Evolutionary conservation across 768 basidiomycete species (phyloP).

Genomic region (Mycena leptocephala): DNA sequence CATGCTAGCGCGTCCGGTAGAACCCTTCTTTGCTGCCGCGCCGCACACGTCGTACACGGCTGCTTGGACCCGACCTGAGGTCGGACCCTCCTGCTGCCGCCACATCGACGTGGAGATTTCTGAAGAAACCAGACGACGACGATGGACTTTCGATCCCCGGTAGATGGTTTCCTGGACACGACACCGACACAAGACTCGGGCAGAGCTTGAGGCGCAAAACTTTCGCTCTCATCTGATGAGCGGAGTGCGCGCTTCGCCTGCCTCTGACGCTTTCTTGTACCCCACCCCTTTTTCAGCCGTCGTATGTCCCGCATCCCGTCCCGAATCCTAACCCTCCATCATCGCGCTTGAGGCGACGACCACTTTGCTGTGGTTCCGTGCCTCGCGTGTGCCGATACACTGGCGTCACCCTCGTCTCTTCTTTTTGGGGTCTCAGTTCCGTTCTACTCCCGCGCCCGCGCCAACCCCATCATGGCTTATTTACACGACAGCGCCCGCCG

Average conservation of each 20-base stretch:
- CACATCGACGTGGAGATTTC: constrained; percentile 48
- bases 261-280: constrained; percentile 72
- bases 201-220: constrained; percentile 67
- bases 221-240: constrained; percentile 62
- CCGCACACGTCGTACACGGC: constrained; percentile 59
- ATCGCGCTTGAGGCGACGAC: constrained; percentile 81
- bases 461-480: constrained; percentile 12
- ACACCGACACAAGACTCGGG: constrained; percentile 82
- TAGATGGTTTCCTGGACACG: constrained; percentile 69
- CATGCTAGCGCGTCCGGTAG: constrained; percentile 46
- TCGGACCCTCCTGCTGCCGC: constrained; percentile 45
- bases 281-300: constrained; percentile 60
- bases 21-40: constrained; percentile 70
- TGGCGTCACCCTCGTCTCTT: constrained; percentile 66
- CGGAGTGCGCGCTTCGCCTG: constrained; percentile 70
- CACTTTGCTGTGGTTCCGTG: constrained; percentile 88
- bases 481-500: constrained; percentile 7
- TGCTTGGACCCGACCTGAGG: constrained; percentile 59
- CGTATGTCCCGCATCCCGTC: constrained; percentile 58
- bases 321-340: constrained; percentile 70
- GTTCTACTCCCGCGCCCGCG: constrained; percentile 16
- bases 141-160: constrained; percentile 68
- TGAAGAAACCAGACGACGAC: constrained; percentile 58
- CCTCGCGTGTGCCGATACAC: constrained; percentile 86
- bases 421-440: constrained; percentile 33